Evolutionary conservation across 495 filamentous ascomycete genomes (phyloP), one percentile per base, ranked within the genome.

Genomic region (Penicillium robsamsonii): DNA sequence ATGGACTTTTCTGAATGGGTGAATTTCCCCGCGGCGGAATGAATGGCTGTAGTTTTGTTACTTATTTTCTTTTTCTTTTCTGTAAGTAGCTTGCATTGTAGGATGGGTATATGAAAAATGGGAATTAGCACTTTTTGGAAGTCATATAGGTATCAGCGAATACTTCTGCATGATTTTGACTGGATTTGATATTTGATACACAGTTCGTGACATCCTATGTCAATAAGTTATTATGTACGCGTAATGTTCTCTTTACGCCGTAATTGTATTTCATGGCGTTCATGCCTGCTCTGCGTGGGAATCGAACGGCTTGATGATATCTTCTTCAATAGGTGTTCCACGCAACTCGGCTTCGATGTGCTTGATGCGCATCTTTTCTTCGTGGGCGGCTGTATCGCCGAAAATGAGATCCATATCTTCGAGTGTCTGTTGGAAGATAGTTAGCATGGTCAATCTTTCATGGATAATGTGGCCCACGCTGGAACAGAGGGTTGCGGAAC

Each of bases 381-480:
- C 86, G 31, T 84, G 79, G 0, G 87, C 87, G 11, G 82, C 81
- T 50, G 85, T 84, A 35, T 82, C 84, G 41, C 89, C 89, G 65
- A 93, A 92, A 47, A 92, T 80, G 53, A 88, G 78, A 59, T 92
- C 89, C 87, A 83, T 81, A 63, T 81, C 73, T 64, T 81, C 78
- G 13, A 81, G 63, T 27, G 75, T 76, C 38, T 83, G 45, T 31
- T 13, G 27, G 9, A 20, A 11, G 8, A 11, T 1, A 8, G 15
- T 47, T 47, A 31, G 45, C n/a, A 38, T 17, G 15, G 15, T 17
- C n/a, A 9, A 17, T 17, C 13, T 12, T 10, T 6, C 40, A 24
- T 43, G 9, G 15, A 46, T 6, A 27, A n/a, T 9, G 13, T 3
- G 6, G 3, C 10, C n/a, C 7, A 17, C 5, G 4, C 9, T n/a